Evolutionary conservation across 1,284 basidiomycete genomes (phyloP).

Genomic region (Gomphus bonarii): DNA sequence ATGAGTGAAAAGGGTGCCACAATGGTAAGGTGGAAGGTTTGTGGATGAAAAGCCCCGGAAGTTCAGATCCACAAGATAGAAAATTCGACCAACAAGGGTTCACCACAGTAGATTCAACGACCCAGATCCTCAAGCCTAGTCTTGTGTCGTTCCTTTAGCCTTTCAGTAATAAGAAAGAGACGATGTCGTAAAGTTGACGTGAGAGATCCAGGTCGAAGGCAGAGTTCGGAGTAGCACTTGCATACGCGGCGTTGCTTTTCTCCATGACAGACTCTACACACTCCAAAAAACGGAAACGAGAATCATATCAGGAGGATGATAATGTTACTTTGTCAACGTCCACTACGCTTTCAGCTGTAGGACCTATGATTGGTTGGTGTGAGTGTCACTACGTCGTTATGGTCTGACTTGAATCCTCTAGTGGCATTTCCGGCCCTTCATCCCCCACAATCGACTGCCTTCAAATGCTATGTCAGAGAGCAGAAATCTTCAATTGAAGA

Average conservation of each 20-base stretch:
- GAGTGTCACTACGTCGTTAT: slow-evolving; percentile 12
- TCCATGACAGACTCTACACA: slow-evolving; percentile 23
- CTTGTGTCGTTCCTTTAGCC: neutral
- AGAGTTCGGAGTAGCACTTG: slow-evolving; percentile 1
- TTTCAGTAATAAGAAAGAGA: neutral
- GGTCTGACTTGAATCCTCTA: slow-evolving; percentile 21
- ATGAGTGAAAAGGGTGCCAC: neutral
- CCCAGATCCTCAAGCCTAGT: neutral
- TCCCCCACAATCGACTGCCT: slow-evolving; percentile 50
- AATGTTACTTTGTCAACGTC: slow-evolving; percentile 39
- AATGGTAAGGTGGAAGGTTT: neutral
- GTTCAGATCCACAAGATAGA: neutral
- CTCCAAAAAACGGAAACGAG: slow-evolving; percentile 57
- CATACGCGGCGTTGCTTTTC: neutral
- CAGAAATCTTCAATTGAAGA: slow-evolving; percentile 21
- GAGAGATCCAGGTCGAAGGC: neutral
- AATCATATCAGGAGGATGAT: slow-evolving; percentile 22
- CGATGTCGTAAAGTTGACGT: neutral
- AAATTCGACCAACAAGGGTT: slow-evolving; percentile 7
- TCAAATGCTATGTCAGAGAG: slow-evolving; percentile 51
- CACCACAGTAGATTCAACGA: neutral
- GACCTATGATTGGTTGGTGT: slow-evolving; percentile 63
- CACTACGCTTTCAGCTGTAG: slow-evolving; percentile 36
- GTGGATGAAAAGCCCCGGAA: neutral
- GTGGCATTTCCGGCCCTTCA: slow-evolving; percentile 68